A percentile compares a stretch with the other conserved stretches of the same genome.
These are phyloP conservation scores for Rosa multiflora DNA, from an alignment of 306 rosid species.

Conservation along the genomic window DNA sequence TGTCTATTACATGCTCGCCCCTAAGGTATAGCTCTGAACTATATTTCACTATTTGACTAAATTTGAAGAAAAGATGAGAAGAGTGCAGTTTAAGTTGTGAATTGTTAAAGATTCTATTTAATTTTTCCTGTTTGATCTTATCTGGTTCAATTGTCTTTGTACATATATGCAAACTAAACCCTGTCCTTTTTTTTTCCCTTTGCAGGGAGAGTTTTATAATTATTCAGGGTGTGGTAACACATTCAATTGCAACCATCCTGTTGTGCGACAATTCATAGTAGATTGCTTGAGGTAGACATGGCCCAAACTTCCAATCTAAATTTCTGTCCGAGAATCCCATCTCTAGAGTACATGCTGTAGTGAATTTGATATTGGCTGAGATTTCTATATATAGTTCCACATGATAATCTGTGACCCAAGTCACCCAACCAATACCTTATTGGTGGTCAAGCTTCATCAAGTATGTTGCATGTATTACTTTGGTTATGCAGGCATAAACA, in stretches of 20 bases:
- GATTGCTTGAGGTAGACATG: conserved; percentile 82
- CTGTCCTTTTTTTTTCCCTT: not conserved
- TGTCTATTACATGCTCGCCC: conserved; percentile 88
- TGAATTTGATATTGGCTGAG: not conserved
- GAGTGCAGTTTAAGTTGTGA: not conserved
- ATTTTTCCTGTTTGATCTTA: conserved; percentile 15
- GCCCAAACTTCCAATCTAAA: not conserved
- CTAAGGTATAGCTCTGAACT: conserved; percentile 59
- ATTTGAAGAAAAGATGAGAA: not conserved
- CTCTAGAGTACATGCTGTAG: not conserved
- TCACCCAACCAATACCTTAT: not conserved
- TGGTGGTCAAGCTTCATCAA: not conserved
- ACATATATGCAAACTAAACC: conserved; percentile 13
- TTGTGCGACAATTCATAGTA: conserved; percentile 79
- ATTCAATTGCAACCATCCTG: conserved; percentile 93
- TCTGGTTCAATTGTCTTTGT: not conserved
- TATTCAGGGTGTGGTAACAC: conserved; percentile 99
- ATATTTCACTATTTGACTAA: not conserved
- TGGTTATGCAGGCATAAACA: not conserved
- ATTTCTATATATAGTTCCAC: not conserved
- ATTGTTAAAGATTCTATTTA: conserved; percentile 13
- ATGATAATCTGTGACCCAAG: not conserved
- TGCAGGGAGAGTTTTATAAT: conserved; percentile 94
- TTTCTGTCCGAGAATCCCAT: not conserved
- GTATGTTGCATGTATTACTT: not conserved